Base-by-base conservation (phyloP, 768 basidiomycete species). In the Rhodotorula toruloides region DNA sequence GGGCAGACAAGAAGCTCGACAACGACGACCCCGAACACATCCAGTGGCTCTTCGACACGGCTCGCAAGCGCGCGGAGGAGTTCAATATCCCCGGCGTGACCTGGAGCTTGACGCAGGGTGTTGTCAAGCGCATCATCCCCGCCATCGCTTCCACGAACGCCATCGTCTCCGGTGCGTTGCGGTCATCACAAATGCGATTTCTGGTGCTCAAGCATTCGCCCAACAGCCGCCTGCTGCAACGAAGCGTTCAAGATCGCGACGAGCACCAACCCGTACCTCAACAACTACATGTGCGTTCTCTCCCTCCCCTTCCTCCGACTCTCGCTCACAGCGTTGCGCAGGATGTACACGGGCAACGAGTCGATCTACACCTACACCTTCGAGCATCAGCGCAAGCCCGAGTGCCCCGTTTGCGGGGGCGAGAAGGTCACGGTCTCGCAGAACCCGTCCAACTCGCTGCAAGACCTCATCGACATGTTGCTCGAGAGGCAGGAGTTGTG, bases 161-260 rank as follows among this genome's bases (percentile, higher is more conserved):
- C 42, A 93, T 98, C 76, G 92, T 99, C 64, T 90, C 96, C 54
- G 92, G 91, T 89, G 71, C 47, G 82, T 31, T 11, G 32, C 43
- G 19, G 65, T 62, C 39, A 29, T 27, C 54, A 3, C 16, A 37
- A 34, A 54, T n/a, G n/a, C n/a, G n/a, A n/a, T n/a, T n/a, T n/a
- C n/a, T n/a, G n/a, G n/a, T n/a, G 62, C 36, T 43, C 21, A 7
- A 42, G 17, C 21, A 36, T 42, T 32, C 42, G 59, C 42, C 9
- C 53, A 40, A 32, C 67, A 89, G 94, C 94, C 44, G 89, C 93
- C 4, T 98, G 94, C 79, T 98, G 94, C 76, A 98, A 96, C 74
- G 96, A 99, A 78, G 96, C 96, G 22, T 94, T 99, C 82, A 99
- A 99, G 79, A 91, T 99, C 65, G 93, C 91, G 31, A 98, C 96